A percentile compares a stretch with the other conserved stretches of the same genome.
These are phyloP conservation scores for Saccharum spontaneum DNA, from an alignment of 176 grass and related monocot genomes.

Conservation along the genomic window DNA sequence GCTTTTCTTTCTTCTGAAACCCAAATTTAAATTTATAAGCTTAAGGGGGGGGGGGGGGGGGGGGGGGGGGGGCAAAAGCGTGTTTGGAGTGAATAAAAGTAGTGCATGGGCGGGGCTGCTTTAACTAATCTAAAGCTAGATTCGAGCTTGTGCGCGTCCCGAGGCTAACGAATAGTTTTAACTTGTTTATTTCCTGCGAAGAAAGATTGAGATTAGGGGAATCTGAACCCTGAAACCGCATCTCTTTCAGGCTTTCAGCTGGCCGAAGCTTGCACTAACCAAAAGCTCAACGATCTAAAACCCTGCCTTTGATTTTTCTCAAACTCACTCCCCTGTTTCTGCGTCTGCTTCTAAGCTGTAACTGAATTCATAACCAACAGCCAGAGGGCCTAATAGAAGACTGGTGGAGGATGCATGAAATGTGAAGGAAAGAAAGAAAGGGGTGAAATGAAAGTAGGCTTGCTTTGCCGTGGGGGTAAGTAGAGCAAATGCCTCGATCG, in stretches of 20 bases:
- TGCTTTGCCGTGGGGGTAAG: conserved; percentile 46
- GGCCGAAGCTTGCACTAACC: conserved; percentile 11
- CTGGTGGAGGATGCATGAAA: neutral
- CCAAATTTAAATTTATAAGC: conserved; percentile 33
- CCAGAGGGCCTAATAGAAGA: neutral
- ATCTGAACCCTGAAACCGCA: conserved; percentile 48
- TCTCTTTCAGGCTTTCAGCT: conserved; percentile 33
- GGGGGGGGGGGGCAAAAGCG: conserved; percentile 35
- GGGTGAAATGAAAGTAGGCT: conserved; percentile 45
- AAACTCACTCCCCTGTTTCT: neutral
- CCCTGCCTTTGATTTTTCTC: neutral
- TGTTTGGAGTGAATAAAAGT: conserved; percentile 57
- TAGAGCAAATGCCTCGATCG: conserved; percentile 35
- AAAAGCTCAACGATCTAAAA: neutral
- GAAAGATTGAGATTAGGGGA: conserved; percentile 54
- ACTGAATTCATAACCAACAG: neutral
- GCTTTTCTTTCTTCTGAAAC: conserved; percentile 27
- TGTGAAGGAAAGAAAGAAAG: neutral
- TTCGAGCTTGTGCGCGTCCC: conserved; percentile 41
- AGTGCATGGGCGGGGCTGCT: conserved; percentile 44
- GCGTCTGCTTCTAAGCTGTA: neutral
- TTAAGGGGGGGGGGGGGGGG: conserved; percentile 22
- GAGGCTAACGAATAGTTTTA: conserved; percentile 59
- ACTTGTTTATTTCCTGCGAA: conserved; percentile 35
- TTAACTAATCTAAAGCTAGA: conserved; percentile 71